Evolutionary conservation across 768 basidiomycete genomes (phyloP).

Genomic region (Chiua virens): DNA sequence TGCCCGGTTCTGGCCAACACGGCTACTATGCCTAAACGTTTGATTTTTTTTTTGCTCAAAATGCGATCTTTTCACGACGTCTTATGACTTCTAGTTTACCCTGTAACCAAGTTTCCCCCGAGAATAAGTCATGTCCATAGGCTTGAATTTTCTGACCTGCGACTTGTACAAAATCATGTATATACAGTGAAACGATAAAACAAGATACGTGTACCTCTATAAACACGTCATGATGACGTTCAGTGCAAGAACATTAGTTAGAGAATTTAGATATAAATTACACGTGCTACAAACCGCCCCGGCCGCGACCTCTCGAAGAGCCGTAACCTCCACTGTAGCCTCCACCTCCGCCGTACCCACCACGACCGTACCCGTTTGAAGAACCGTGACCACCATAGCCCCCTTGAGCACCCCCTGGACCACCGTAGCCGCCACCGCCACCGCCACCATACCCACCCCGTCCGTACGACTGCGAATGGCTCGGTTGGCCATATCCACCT

Average conservation of each 20-base stretch:
- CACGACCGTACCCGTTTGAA: constrained; percentile 31
- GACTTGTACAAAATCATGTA: constrained; percentile 13
- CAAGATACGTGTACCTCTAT: constrained; percentile 4
- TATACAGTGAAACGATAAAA: constrained; percentile 15
- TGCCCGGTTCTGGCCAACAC: constrained; percentile 24
- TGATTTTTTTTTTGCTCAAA: background rate
- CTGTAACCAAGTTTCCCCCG: too few relatives aligned
- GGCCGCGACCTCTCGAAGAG: constrained; percentile 46
- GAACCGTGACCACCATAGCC: constrained; percentile 36
- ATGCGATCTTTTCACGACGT: background rate
- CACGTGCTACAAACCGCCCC: constrained; percentile 41
- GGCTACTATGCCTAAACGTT: constrained; percentile 26
- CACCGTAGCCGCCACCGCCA: constrained; percentile 14
- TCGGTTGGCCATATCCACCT: constrained; percentile 25
- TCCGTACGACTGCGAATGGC: constrained; percentile 22
- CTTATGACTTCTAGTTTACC: background rate
- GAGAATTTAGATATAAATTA: constrained; percentile 30
- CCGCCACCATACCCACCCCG: constrained; percentile 28
- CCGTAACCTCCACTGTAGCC: constrained; percentile 21
- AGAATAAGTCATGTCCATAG: too few relatives aligned
- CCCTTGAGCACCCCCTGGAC: constrained; percentile 21
- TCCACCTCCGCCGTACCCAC: constrained; percentile 40
- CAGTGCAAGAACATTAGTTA: constrained; percentile 8
- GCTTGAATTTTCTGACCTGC: too few relatives aligned
- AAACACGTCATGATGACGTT: background rate